Conservation (phyloP, 176 grass and related monocot genomes). For the Cymbopogon citratus region DNA sequence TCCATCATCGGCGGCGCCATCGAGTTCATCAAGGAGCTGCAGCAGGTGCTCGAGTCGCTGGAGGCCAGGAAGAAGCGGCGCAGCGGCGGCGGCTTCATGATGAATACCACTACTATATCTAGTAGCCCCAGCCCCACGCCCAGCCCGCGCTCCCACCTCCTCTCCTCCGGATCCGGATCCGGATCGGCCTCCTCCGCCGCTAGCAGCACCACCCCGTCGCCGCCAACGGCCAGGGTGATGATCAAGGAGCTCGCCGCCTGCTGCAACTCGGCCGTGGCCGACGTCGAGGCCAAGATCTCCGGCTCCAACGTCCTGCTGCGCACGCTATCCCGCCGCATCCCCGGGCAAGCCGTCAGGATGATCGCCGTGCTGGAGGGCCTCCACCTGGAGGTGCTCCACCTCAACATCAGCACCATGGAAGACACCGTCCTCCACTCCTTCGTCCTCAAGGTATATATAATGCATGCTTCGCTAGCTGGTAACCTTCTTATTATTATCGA, state of each 20-base stretch:
- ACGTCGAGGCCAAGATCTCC: constrained; percentile 84
- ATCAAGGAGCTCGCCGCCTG: constrained; percentile 73
- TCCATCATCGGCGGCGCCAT: constrained; percentile 94
- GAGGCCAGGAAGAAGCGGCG: constrained; percentile 75
- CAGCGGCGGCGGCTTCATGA: constrained; percentile 30
- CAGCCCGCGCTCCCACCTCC: constrained; percentile 49
- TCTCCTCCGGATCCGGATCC: neutral
- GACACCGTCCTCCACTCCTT: constrained; percentile 93
- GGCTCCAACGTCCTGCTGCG: constrained; percentile 82
- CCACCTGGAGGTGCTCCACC: constrained; percentile 78
- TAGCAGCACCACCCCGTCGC: constrained; percentile 13
- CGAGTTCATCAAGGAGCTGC: constrained; percentile 92
- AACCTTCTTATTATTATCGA: too few relatives aligned
- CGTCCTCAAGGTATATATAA: constrained; percentile 55
- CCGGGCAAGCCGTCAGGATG: constrained; percentile 61
- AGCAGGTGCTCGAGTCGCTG: constrained; percentile 61
- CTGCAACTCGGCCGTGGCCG: constrained; percentile 79
- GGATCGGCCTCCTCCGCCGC: neutral
- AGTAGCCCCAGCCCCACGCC: constrained; percentile 53
- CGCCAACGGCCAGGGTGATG: neutral
- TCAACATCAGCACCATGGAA: constrained; percentile 96
- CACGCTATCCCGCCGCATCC: constrained; percentile 69
- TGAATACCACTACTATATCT: neutral
- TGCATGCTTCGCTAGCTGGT: too few relatives aligned
- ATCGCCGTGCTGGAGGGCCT: constrained; percentile 57